These are phyloP conservation scores for Lactarius vividus DNA, from an alignment of 768 basidiomycete genomes.

Conservation along the genomic window DNA sequence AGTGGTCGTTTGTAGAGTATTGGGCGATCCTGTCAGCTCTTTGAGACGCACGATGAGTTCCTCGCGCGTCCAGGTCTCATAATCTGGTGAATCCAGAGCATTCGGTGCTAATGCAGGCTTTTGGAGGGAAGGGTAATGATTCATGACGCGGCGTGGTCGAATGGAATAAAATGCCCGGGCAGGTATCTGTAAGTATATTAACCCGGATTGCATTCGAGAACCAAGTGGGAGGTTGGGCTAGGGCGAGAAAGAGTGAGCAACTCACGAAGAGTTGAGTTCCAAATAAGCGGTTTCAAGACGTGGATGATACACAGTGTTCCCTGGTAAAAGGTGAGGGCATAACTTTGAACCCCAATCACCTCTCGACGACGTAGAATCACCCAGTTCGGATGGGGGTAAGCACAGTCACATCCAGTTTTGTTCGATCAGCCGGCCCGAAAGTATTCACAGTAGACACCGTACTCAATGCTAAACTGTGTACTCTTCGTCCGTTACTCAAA, in stretches of 20 bases:
- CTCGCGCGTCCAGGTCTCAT: constrained; percentile 60
- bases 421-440: too few species aligned
- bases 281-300: constrained; percentile 23
- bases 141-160: constrained; percentile 6
- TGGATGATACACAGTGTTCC: constrained; percentile 54
- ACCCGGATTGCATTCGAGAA: constrained; percentile 14
- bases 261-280: constrained; percentile 27
- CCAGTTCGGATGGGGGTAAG: too few species aligned
- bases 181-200: constrained; percentile 8
- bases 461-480: too few species aligned
- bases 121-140: background rate
- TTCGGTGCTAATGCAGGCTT: background rate
- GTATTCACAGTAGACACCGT: too few species aligned
- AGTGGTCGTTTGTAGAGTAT: background rate
- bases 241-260: background rate
- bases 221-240: too few species aligned
- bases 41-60: constrained; percentile 65
- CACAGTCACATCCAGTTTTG: too few species aligned
- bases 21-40: constrained; percentile 37
- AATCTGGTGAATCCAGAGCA: constrained; percentile 31
- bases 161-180: constrained; percentile 6
- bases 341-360: constrained; percentile 33
- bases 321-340: constrained; percentile 71
- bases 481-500: too few species aligned
- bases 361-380: too few species aligned